Percentiles rank a stretch among this genome's conserved stretches.
Evolutionary conservation across 108 stramenopile genomes (phyloP).

Genomic region (Nitzschia palea): DNA sequence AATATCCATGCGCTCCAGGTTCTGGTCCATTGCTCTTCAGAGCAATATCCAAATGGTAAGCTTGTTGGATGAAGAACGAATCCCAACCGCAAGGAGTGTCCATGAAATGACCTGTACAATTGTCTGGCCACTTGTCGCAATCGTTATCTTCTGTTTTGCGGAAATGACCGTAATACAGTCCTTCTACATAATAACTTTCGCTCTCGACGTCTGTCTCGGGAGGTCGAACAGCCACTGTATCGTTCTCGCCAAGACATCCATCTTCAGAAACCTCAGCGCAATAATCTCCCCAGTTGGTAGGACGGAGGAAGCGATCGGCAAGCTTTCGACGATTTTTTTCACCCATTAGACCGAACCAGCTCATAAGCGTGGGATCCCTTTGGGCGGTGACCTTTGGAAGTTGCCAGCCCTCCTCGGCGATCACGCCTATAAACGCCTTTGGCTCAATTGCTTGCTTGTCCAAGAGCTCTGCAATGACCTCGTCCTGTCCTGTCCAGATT

Average conservation of each 20-base stretch:
- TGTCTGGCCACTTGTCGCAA: slow-evolving; percentile 17
- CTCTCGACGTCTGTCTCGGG: slow-evolving; percentile 14
- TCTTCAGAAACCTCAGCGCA: slow-evolving; percentile 23
- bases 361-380: slow-evolving; percentile 28
- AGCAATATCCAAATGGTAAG: slow-evolving; percentile 16
- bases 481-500: slow-evolving; percentile 2
- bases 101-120: slow-evolving; percentile 31
- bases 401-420: slow-evolving; percentile 25
- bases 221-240: slow-evolving; percentile 18
- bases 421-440: background rate
- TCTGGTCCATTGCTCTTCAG: slow-evolving; percentile 1
- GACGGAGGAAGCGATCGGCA: slow-evolving; percentile 37
- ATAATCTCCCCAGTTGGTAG: slow-evolving; percentile 38
- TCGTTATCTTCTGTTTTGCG: slow-evolving; percentile 37
- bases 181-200: slow-evolving; percentile 3
- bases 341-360: slow-evolving; percentile 34
- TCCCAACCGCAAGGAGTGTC: slow-evolving; percentile 17
- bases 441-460: background rate
- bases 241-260: slow-evolving; percentile 16
- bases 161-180: slow-evolving; percentile 36
- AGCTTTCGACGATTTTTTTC: slow-evolving; percentile 23
- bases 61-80: background rate
- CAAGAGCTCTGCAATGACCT: background rate
- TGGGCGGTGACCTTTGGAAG: slow-evolving; percentile 34
- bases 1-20: background rate